These are phyloP conservation scores for Phaseolus lunatus DNA, from an alignment of 306 rosid species.

Conservation along the genomic window DNA sequence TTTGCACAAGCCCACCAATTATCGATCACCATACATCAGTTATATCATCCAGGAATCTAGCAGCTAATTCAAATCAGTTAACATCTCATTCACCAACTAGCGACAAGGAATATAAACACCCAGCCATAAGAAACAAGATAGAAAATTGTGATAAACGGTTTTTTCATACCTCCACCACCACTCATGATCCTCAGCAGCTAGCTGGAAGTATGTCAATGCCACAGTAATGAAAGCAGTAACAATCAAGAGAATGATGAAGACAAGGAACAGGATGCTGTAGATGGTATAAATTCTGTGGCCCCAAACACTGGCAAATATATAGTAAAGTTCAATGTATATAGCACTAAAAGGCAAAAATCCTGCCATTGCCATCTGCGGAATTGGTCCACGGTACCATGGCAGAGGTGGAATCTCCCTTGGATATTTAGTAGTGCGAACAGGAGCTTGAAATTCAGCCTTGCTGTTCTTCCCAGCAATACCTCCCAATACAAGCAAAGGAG, in stretches of 20 bases:
- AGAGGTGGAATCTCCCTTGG: slow-evolving; percentile 68
- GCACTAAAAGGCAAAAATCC: slow-evolving; percentile 68
- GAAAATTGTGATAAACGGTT: not conserved
- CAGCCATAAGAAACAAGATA: slow-evolving; percentile 19
- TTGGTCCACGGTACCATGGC: slow-evolving; percentile 57
- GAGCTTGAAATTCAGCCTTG: slow-evolving; percentile 66
- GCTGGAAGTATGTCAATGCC: slow-evolving; percentile 71
- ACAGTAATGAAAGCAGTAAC: slow-evolving; percentile 65
- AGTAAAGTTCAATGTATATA: slow-evolving; percentile 59
- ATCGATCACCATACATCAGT: not conserved
- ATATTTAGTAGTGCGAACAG: slow-evolving; percentile 58
- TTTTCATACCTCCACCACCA: slow-evolving; percentile 70
- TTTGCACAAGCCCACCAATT: not conserved
- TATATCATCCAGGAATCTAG: slow-evolving; percentile 14
- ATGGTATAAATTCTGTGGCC: slow-evolving; percentile 63
- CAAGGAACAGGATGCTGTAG: slow-evolving; percentile 61
- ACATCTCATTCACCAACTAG: slow-evolving; percentile 1
- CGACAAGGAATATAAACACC: slow-evolving; percentile 4
- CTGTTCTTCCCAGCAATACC: slow-evolving; percentile 69
- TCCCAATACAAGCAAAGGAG: slow-evolving; percentile 64
- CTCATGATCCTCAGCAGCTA: slow-evolving; percentile 65
- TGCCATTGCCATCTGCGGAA: slow-evolving; percentile 68
- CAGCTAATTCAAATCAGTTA: slow-evolving; percentile 25
- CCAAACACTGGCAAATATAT: slow-evolving; percentile 66
- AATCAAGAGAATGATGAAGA: slow-evolving; percentile 62